A percentile compares a stretch with the other conserved stretches of the same genome.
Conservation (phyloP, 768 basidiomycete species). For the Psilocybe subaeruginosa region DNA sequence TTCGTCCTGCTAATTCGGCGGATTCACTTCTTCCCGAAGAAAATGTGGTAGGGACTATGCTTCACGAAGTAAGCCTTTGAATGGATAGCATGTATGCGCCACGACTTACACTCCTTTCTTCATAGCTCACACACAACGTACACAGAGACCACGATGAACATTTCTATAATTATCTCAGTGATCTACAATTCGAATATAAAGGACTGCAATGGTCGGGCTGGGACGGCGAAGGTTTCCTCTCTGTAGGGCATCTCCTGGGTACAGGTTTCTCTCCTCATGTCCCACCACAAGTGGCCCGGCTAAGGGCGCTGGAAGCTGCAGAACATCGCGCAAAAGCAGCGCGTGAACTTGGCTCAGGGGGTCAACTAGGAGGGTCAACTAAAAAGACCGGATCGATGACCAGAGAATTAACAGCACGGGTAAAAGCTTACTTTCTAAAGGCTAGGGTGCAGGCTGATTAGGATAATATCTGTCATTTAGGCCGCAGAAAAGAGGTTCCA, state of each 20-base stretch:
- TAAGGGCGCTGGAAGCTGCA: constrained; percentile 77
- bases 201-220: constrained; percentile 80
- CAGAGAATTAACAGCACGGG: constrained; percentile 74
- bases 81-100: neutral
- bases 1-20: constrained; percentile 74
- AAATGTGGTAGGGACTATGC: constrained; percentile 80
- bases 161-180: constrained; percentile 74
- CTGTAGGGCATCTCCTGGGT: constrained; percentile 71
- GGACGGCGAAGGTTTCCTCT: constrained; percentile 88
- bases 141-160: constrained; percentile 89
- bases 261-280: constrained; percentile 65
- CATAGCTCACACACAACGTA: constrained; percentile 84
- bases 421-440: constrained; percentile 29
- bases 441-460: no score
- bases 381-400: constrained; percentile 44
- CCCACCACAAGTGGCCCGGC: constrained; percentile 63
- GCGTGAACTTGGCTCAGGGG: constrained; percentile 50
- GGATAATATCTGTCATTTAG: constrained; percentile 38
- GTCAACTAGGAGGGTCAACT: constrained; percentile 55
- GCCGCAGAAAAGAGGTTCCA: constrained; percentile 80
- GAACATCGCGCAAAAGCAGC: constrained; percentile 65
- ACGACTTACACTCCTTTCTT: neutral
- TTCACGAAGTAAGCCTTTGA: constrained; percentile 71
- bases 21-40: constrained; percentile 78
- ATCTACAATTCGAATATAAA: constrained; percentile 85